These are phyloP conservation scores for Sclerotinia trifoliorum DNA, from an alignment of 2,329 filamentous ascomycete species.

Conservation along the genomic window DNA sequence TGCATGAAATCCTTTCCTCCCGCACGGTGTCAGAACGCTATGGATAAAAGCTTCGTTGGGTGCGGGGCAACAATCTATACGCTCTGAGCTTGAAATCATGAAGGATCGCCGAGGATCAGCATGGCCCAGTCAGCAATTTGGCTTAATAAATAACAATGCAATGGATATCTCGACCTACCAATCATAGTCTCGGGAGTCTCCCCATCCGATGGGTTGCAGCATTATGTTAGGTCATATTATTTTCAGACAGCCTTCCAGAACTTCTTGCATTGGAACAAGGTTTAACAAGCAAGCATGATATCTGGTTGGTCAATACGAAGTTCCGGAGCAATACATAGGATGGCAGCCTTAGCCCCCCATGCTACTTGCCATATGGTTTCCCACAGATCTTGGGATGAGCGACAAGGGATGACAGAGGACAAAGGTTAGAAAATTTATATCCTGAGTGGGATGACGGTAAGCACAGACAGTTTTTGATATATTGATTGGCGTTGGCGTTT, in stretches of 20 bases:
- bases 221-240: neutral
- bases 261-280: neutral
- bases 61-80: neutral
- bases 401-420: neutral
- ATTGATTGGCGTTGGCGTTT: neutral
- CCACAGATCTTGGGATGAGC: neutral
- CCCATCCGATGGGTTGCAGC: neutral
- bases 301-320: neutral
- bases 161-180: neutral
- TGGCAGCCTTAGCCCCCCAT: neutral
- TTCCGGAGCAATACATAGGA: neutral
- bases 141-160: neutral
- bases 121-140: neutral
- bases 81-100: neutral
- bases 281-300: no score
- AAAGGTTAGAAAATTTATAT: neutral
- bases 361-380: neutral
- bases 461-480: neutral
- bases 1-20: neutral
- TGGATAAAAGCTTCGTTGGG: neutral
- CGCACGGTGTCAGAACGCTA: neutral
- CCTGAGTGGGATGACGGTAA: neutral
- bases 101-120: neutral
- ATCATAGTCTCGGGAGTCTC: neutral
- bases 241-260: constrained; percentile 1